Conservation (phyloP, 768 basidiomycete species). For the Lactarius vividus region DNA sequence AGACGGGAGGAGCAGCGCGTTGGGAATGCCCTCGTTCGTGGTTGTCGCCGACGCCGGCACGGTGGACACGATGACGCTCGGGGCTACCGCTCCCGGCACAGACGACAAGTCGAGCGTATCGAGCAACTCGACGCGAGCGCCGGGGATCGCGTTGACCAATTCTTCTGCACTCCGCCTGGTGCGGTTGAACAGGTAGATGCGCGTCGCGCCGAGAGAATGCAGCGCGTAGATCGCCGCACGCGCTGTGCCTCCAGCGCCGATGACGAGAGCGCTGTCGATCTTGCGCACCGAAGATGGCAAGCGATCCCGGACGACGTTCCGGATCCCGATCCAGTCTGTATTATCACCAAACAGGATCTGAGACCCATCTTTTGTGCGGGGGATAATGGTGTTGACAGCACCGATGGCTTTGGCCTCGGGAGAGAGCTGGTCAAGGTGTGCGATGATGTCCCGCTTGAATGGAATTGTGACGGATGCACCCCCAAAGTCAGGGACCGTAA, state of each 20-base stretch:
- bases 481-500: slow-evolving; percentile 74
- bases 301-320: slow-evolving; percentile 47
- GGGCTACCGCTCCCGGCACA: slow-evolving; percentile 38
- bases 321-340: slow-evolving; percentile 93
- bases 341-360: slow-evolving; percentile 83
- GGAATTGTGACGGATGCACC: slow-evolving; percentile 98
- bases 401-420: slow-evolving; percentile 83
- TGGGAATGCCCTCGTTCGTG: slow-evolving; percentile 31
- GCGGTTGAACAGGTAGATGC: slow-evolving; percentile 87
- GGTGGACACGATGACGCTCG: slow-evolving; percentile 82
- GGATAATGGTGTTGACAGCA: slow-evolving; percentile 92
- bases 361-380: slow-evolving; percentile 42
- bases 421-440: slow-evolving; percentile 74
- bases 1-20: slow-evolving; percentile 50
- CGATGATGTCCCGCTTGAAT: slow-evolving; percentile 87
- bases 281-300: slow-evolving; percentile 38
- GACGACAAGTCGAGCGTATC: slow-evolving; percentile 57
- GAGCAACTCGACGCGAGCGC: slow-evolving; percentile 57
- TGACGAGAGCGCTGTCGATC: slow-evolving; percentile 66
- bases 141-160: slow-evolving; percentile 66
- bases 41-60: slow-evolving; percentile 72
- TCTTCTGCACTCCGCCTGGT: slow-evolving; percentile 70
- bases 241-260: slow-evolving; percentile 94
- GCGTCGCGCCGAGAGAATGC: slow-evolving; percentile 59
- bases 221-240: slow-evolving; percentile 94